A percentile compares a stretch with the other conserved stretches of the same genome.
These are phyloP conservation scores for Sporothrix euskadiensis DNA, from an alignment of 2,329 filamentous ascomycete genomes.

Conservation along the genomic window DNA sequence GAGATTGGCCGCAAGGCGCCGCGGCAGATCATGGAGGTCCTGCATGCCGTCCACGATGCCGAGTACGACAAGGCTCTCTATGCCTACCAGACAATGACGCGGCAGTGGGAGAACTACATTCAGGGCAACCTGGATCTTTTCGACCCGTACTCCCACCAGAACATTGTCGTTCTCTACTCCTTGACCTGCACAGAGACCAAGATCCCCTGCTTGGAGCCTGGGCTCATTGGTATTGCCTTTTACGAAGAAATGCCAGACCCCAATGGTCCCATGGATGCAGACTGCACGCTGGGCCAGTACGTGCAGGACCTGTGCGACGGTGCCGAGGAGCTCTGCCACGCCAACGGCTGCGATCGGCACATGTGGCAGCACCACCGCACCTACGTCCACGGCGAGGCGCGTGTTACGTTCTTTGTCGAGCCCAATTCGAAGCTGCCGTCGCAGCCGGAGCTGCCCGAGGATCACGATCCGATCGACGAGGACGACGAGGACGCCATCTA, in stretches of 20 bases:
- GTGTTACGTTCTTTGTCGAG: conserved; percentile 88
- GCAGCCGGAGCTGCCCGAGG: conserved; percentile 39
- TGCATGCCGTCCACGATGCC: conserved; percentile 92
- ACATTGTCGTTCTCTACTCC: conserved; percentile 91
- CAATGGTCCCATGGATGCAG: conserved; percentile 68
- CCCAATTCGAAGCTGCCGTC: conserved; percentile 56
- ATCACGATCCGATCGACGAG: conserved; percentile 38
- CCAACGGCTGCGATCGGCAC: conserved; percentile 81
- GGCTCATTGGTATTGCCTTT: conserved; percentile 85
- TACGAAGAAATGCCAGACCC: conserved; percentile 82
- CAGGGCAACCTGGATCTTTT: conserved; percentile 86
- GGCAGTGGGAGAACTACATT: conserved; percentile 95
- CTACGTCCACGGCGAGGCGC: conserved; percentile 94
- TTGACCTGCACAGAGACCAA: conserved; percentile 91
- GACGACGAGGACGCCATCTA: conserved; percentile 65
- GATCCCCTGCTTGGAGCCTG: conserved; percentile 88
- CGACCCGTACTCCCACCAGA: conserved; percentile 93
- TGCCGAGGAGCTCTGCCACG: conserved; percentile 74
- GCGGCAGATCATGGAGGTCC: conserved; percentile 84
- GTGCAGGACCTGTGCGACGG: conserved; percentile 83
- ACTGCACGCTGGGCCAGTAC: conserved; percentile 92
- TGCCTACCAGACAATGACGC: conserved; percentile 89
- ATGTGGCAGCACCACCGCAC: conserved; percentile 94
- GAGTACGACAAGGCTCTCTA: conserved; percentile 95
- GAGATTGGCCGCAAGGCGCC: conserved; percentile 76